Evolutionary conservation across 179 eudicot species (phyloP).

Genomic region (Drosera spatulata): DNA sequence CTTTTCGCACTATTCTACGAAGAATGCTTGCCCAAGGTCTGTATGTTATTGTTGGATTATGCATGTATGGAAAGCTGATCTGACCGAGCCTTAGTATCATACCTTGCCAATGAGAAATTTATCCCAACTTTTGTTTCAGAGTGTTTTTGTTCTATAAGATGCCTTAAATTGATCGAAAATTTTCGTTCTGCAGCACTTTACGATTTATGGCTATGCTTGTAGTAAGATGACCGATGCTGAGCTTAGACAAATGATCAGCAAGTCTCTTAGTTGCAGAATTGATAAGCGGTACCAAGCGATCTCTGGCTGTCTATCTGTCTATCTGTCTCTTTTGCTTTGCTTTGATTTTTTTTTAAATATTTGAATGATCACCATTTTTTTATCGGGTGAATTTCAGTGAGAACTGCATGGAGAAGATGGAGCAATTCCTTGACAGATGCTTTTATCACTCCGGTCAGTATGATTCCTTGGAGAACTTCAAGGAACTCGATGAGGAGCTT

Average conservation of each 20-base stretch:
- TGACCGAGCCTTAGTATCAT: no score
- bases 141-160: no score
- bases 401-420: slow-evolving; percentile 89
- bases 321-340: not conserved
- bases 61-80: no score
- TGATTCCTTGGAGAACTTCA: slow-evolving; percentile 56
- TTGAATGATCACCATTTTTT: not conserved
- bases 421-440: slow-evolving; percentile 72
- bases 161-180: not conserved
- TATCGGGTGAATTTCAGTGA: slow-evolving; percentile 33
- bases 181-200: slow-evolving; percentile 67
- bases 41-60: not conserved
- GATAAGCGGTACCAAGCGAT: slow-evolving; percentile 57
- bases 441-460: slow-evolving; percentile 91
- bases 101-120: no score
- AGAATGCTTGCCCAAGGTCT: slow-evolving; percentile 83
- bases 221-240: slow-evolving; percentile 99
- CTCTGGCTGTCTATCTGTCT: not conserved
- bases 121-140: no score
- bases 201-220: slow-evolving; percentile 87
- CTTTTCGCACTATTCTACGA: slow-evolving; percentile 97
- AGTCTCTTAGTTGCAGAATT: slow-evolving; percentile 90
- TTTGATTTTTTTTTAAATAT: not conserved
- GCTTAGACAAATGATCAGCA: slow-evolving; percentile 84
- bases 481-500: slow-evolving; percentile 69